Evolutionary conservation across 2,329 filamentous ascomycete species (phyloP).

Genomic region (Delphinella strobiligena): DNA sequence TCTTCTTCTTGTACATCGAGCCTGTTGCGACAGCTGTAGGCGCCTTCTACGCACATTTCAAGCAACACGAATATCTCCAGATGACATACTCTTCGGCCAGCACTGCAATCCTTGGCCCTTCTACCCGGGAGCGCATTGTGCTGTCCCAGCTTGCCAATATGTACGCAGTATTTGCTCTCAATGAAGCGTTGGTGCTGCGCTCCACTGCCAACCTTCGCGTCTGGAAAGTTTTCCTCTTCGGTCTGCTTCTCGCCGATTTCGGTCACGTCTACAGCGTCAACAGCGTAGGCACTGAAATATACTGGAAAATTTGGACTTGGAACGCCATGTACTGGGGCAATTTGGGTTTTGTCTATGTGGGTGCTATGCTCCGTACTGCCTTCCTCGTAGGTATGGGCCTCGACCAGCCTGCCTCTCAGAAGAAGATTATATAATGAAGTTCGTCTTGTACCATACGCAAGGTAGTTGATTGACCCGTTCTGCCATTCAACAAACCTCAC

Average conservation of each 20-base stretch:
- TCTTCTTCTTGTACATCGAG: conserved; percentile 68
- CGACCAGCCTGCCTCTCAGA: not conserved
- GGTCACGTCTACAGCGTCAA: conserved; percentile 60
- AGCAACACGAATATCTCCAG: conserved; percentile 45
- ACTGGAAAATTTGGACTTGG: conserved; percentile 24
- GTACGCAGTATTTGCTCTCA: conserved; percentile 65
- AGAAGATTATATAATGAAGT: no score
- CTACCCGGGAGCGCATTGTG: conserved; percentile 48
- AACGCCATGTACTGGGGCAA: conserved; percentile 25
- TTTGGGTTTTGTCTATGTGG: conserved; percentile 25
- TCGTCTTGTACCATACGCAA: no score
- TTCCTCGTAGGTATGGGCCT: conserved; percentile 22
- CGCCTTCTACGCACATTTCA: conserved; percentile 40
- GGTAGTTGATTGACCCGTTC: no score
- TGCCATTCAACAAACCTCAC: no score
- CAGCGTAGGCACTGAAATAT: conserved; percentile 43
- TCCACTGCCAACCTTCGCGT: conserved; percentile 55
- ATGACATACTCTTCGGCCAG: conserved; percentile 47
- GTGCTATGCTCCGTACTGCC: conserved; percentile 18
- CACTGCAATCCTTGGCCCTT: conserved; percentile 32
- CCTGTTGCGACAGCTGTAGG: conserved; percentile 42
- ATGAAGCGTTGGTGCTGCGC: conserved; percentile 64
- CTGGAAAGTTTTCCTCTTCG: conserved; percentile 56
- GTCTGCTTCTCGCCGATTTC: conserved; percentile 61
- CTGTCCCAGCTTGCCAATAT: conserved; percentile 67